Evolutionary conservation across 768 basidiomycete species (phyloP), one percentile per base, ranked within the genome.

Genomic region (Tulasnella sp.): DNA sequence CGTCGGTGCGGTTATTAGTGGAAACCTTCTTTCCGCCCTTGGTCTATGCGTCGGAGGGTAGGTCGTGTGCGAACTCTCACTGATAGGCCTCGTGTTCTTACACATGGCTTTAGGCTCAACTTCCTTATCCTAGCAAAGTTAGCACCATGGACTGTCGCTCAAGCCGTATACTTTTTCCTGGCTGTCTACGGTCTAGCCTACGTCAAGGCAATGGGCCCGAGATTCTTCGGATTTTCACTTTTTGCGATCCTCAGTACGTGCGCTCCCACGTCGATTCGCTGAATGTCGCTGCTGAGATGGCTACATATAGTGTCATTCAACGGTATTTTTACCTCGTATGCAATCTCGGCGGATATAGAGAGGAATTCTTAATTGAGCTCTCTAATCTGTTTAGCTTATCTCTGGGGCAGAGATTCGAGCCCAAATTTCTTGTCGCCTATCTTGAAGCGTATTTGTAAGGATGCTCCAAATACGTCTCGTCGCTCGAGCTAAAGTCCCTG

Each of bases 61-160:
- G 15, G 55, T 76, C 23, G 70, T 77, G 61, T 71, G 70, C 46
- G 6, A 37, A 23, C 16, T n/a, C 40, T 20, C 77, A 40, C 23
- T 61, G 23, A n/a, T 37, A 9, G 32, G 42, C 35, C 61, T 61
- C 7, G 23, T 42, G 39, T n/a, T 72, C 71, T 72, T 26, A 72
- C 71, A 42, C 71, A 20, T 46, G 39, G 11, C 3, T 37, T 29
- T 23, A 77, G 81, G 9, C 48, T 79, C 1, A 77, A 77, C 79
- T 84, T 84, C 78, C 76, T 82, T 6, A 82, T 84, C 20, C 80
- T 84, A 0, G 83, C 83, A 29, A 81, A 84, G 40, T 79, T 84
- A 18, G 78, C 73, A 23, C 67, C 67, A 71, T 80, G 80, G 37
- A 81, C 80, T 26, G 82, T 83, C 57, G 83, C 82, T 0, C 84